These are phyloP conservation scores for Athelia sp. DNA, from an alignment of 1,284 basidiomycete species.

Conservation along the genomic window DNA sequence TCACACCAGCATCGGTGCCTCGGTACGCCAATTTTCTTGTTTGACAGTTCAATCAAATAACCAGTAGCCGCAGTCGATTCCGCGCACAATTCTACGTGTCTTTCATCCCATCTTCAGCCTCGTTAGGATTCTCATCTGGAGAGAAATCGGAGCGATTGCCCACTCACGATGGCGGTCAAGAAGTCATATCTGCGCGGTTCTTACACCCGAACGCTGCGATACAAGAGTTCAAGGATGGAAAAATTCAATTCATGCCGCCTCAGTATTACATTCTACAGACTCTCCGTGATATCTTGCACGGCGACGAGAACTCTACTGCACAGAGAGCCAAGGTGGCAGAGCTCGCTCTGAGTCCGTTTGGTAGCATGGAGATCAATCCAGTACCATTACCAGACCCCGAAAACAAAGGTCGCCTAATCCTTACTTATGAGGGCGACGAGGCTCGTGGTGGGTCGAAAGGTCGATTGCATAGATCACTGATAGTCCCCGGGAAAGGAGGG, in stretches of 20 bases:
- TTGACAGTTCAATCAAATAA: not conserved
- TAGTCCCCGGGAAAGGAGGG: conserved; percentile 40
- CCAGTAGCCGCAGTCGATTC: conserved; percentile 48
- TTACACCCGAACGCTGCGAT: conserved; percentile 48
- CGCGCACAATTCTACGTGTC: conserved; percentile 62
- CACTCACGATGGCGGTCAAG: conserved; percentile 63
- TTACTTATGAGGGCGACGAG: conserved; percentile 69
- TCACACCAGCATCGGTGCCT: conserved; percentile 50
- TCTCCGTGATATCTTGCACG: conserved; percentile 43
- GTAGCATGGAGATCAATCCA: conserved; percentile 56
- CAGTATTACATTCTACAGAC: conserved; percentile 66
- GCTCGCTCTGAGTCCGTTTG: conserved; percentile 53
- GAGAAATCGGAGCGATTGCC: conserved; percentile 51
- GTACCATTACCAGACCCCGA: conserved; percentile 29
- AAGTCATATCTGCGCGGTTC: conserved; percentile 63
- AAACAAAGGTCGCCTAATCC: conserved; percentile 36
- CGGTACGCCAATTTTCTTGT: conserved; percentile 31
- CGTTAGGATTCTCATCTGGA: conserved; percentile 46
- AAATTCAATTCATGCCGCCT: conserved; percentile 63
- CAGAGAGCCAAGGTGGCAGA: conserved; percentile 40
- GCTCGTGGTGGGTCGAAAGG: conserved; percentile 54
- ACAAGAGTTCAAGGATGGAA: conserved; percentile 40
- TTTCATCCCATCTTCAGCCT: conserved; percentile 43
- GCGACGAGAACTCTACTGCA: conserved; percentile 31
- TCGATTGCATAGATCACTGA: conserved; percentile 47